Evolutionary conservation across 1,139 yeast genomes (phyloP), one percentile per base, ranked within the genome.

Genomic region (Candida gigantensis): DNA sequence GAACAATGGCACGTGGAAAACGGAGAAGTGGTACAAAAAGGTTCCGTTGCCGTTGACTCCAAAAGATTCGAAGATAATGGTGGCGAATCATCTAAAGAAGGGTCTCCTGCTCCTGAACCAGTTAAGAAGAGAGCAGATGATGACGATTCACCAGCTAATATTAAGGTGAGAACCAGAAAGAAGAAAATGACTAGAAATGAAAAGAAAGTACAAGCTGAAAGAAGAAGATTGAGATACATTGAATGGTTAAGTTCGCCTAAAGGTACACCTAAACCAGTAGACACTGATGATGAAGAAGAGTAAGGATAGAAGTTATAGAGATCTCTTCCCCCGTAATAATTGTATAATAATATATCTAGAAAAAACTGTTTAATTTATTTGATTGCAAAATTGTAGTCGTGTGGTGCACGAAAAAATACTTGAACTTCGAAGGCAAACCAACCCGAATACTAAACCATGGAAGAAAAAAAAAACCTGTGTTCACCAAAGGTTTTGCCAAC

Each of bases 1-100:
- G 98, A 92, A 68, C 97, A 90, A 66, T 92, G 98, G 98, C 81
- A 85, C 53, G 95, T 92, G 41, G 95, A 88, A 60, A 85, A 90
- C 55, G 98, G 98, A 58, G 76, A 77, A 45, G 83, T 92, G 65
- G 83, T 85, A 19, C 89, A 84, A 53, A 87, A 83, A 70, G 95
- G 95, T 43, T 77, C 77, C 43, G 78, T 81, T 24, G 84, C 78
- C 30, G 83, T 90, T 42, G 95, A 88, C 52, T 68, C 73, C 42
- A 73, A 79, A 35, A 76, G 95, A 58, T 90, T 90, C 51, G 97
- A 85, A 59, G 95, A 87, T 58, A 55, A 57, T 27, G 78, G 76
- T 47, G 84, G 80, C 46, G 62, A 24, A 16, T 30, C 43, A 8
- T 49, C 46, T 13, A 48, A 46, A 11, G 59, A 51, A 28, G 50